phyloP scores from a whole-genome alignment of 2,329 filamentous ascomycete species.

The Didymosphaeria variabile region DNA sequence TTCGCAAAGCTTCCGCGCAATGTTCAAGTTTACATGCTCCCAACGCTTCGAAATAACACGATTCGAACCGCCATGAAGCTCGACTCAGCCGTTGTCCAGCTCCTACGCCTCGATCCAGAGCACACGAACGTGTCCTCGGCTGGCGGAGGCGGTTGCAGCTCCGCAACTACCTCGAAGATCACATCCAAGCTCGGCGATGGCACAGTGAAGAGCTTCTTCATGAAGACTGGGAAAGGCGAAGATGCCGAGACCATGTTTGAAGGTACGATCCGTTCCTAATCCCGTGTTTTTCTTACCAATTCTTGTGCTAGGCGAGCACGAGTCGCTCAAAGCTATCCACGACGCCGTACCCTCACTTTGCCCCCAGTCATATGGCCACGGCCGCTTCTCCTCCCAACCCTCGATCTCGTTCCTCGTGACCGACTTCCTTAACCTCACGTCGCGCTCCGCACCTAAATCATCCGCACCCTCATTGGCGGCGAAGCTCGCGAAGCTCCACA shows the following conservation, averaged over 20 bases:
- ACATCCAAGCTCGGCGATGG: conserved; percentile 58
- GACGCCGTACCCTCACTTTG: conserved; percentile 76
- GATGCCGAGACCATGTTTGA: conserved; percentile 74
- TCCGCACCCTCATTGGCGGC: conserved; percentile 67
- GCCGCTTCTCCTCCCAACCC: conserved; percentile 60
- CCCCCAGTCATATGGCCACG: conserved; percentile 78
- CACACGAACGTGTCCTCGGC: conserved; percentile 66
- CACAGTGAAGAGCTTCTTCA: conserved; percentile 68
- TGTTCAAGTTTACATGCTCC: conserved; percentile 16
- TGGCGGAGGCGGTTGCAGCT: conserved; percentile 72
- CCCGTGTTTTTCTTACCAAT: conserved; percentile 19
- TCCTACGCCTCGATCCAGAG: conserved; percentile 66
- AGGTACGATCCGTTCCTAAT: conserved; percentile 53
- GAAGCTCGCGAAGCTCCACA: conserved; percentile 82
- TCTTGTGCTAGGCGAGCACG: conserved; percentile 73
- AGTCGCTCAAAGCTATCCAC: conserved; percentile 84
- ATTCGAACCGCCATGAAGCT: conserved; percentile 56
- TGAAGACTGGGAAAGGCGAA: conserved; percentile 72
- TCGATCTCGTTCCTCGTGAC: conserved; percentile 70
- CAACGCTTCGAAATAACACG: conserved; percentile 8
- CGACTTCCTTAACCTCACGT: conserved; percentile 74
- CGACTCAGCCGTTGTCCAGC: conserved; percentile 69
- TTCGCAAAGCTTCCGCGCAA: conserved; percentile 5
- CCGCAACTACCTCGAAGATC: conserved; percentile 71
- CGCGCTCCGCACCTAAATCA: conserved; percentile 36